Evolutionary conservation across 805 yeast genomes (phyloP), one percentile per base, ranked within the genome.

Genomic region (Alloascoidea hylecoeti): DNA sequence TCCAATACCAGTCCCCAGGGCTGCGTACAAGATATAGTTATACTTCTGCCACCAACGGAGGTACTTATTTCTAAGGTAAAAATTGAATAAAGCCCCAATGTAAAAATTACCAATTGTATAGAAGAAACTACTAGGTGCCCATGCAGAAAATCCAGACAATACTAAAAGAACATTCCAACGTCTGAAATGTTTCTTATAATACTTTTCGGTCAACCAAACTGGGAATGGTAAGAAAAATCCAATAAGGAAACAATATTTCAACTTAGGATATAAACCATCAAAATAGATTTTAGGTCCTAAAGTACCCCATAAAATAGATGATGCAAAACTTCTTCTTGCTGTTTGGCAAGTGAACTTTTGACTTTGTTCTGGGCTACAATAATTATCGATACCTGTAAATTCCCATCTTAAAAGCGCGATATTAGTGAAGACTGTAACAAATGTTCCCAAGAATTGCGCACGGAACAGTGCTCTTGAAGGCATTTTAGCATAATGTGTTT

Each of bases 391-490:
- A 53, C 55, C 49, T 38, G 51, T 45, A 46, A 66, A 44, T 23
- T 50, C 48, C 61, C 61, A 59, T 42, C 56, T 58, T 9, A 56
- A 34, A 14, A 58, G 59, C 27, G 54, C 60, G 14, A 59, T 40
- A 27, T 49, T 41, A 17, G 55, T 54, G 33, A 53, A 46, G 19
- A 46, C 44, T 44, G 57, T 61, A 16, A 59, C 36, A 3, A 53
- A 41, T 15, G 58, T 52, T 40, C 53, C 60, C 33, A 53, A 46
- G 39, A 61, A 46, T 45, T 55, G 72, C 28, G 59, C 66, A 46
- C 72, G 60, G 58, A 74, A 75, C 19, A 72, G 53, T 0, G 80
- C 68, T 47, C 70, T 58, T 9, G 81, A 81, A 1, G 80, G 74
- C 16, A 75, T 56, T 43, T 72, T 72, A 16, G 69, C 54, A 49